Evolutionary conservation across 495 filamentous ascomycete genomes (phyloP).

Genomic region (Apodospora peruviana): DNA sequence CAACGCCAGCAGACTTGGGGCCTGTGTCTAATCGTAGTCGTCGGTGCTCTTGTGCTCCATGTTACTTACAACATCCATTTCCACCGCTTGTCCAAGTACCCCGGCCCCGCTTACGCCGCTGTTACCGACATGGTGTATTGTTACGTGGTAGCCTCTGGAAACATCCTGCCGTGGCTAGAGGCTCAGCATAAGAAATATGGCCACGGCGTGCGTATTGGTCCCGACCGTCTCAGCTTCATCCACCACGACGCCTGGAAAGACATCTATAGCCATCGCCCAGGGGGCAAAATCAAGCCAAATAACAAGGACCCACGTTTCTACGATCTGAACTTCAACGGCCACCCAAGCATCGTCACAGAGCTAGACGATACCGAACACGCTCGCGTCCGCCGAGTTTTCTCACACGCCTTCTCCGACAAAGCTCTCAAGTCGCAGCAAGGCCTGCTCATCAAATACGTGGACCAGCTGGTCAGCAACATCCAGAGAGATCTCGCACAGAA

Average conservation of each 20-base stretch:
- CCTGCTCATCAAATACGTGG: background rate
- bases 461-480: background rate
- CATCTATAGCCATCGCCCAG: background rate
- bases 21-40: too few relatives aligned
- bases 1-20: too few relatives aligned
- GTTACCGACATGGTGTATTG: background rate
- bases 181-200: background rate
- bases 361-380: background rate
- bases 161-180: background rate
- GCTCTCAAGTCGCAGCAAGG: background rate
- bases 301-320: background rate
- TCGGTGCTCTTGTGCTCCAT: too few relatives aligned
- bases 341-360: background rate
- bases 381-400: background rate
- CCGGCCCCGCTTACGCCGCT: background rate
- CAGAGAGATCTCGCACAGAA: background rate
- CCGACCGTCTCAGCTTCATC: background rate
- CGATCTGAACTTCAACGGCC: background rate
- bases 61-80: background rate
- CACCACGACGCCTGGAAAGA: background rate
- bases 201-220: background rate
- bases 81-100: background rate
- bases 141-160: background rate
- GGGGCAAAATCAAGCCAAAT: background rate
- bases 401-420: background rate